Evolutionary conservation across 495 filamentous ascomycete genomes (phyloP), one percentile per base, ranked within the genome.

Genomic region (Neurospora tetrasperma): DNA sequence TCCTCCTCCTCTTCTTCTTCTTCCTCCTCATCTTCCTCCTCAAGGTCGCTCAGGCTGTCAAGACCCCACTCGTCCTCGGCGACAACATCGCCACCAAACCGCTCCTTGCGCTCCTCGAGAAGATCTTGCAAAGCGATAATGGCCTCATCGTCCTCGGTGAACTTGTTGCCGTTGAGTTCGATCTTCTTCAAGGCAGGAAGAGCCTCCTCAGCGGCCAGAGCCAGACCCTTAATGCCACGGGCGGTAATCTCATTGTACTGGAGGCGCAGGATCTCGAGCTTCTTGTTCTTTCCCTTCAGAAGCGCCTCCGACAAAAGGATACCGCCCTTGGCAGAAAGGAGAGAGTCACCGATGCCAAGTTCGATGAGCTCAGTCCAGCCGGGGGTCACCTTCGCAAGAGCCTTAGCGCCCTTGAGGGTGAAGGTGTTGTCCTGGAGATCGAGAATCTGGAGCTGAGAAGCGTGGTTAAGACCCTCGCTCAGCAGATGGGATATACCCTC

Each of bases 371-470:
- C 85, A 12, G 84, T 82, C 96, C 96, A 99, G 69, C 86, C 84
- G 0, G 86, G 84, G 39, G 94, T 85, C 18, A 93, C 93, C 73
- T 87, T 86, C 4, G 92, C 89, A 54, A 99, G 84, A 40, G 94
- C 94, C 76, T 84, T 89, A 5, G 94, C 93, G 9, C 94, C 96
- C 72, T 86, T 83, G 42, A 89, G 75, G 9, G 96, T 98, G 79
- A 98, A 98, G 12, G 96, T 98, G 82, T 99, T 99, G 80, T 99
- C 96, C 83, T 99, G 94, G 75, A 99, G 82, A 86, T 99, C 96
- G 43, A 98, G 80, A 59, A 93, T 86, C 79, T 89, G 81, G 43
- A 99, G 85, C 42, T 83, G 82, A 27, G 78, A 84, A 42, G 91
- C 87, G 74, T 90, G 86, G 70, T 86, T 84, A 48, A 99, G 85